These are phyloP conservation scores for Hippophae rhamnoides DNA, from an alignment of 306 rosid genomes.

Conservation along the genomic window DNA sequence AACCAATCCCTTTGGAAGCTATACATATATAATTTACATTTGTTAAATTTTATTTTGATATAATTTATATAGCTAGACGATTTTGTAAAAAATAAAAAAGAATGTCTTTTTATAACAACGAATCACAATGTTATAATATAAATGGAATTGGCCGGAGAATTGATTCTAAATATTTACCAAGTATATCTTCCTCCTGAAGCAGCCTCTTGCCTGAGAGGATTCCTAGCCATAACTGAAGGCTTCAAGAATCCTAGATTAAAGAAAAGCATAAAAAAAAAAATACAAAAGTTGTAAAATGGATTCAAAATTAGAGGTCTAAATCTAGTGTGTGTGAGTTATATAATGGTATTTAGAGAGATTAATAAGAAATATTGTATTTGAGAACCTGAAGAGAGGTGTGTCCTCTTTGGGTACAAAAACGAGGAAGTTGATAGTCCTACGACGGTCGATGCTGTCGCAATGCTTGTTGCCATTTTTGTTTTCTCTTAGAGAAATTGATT, in stretches of 20 bases:
- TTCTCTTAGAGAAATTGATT: too few relatives aligned
- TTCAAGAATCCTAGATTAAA: slow-evolving; percentile 45
- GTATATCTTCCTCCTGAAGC: slow-evolving; percentile 51
- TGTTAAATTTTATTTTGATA: too few relatives aligned
- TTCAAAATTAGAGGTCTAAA: neutral
- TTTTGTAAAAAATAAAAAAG: neutral
- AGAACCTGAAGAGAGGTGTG: slow-evolving; percentile 46
- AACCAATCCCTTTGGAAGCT: slow-evolving; percentile 81
- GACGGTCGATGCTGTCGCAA: slow-evolving; percentile 51
- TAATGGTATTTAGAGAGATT: neutral
- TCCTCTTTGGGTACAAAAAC: slow-evolving; percentile 24
- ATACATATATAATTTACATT: neutral
- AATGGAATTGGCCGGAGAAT: neutral
- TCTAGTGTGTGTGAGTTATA: too few relatives aligned
- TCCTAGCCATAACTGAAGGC: slow-evolving; percentile 34
- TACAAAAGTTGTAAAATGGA: neutral
- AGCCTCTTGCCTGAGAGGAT: slow-evolving; percentile 44
- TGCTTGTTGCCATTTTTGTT: slow-evolving; percentile 46
- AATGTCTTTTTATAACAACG: neutral
- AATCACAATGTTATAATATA: too few relatives aligned
- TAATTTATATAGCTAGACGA: neutral
- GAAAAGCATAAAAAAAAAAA: neutral
- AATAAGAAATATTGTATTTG: neutral
- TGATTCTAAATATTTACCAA: slow-evolving; percentile 32
- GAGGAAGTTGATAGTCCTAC: slow-evolving; percentile 44